These are phyloP conservation scores for Diplosphaera chodatii DNA, from an alignment of 139 green algal genomes.

Conservation along the genomic window DNA sequence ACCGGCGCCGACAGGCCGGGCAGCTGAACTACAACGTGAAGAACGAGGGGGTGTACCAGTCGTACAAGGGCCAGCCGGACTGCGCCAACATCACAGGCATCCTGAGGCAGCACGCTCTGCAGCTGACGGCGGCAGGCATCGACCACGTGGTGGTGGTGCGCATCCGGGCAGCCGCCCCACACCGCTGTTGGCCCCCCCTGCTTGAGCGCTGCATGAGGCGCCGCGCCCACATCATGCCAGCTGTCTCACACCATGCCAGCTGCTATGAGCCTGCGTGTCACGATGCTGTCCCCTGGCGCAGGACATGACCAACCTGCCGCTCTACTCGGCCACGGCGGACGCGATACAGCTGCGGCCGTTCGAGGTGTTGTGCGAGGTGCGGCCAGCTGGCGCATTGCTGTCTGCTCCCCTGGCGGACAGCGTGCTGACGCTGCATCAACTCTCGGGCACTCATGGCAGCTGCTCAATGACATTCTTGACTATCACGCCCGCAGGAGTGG, in stretches of 20 bases:
- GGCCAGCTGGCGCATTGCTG: no score
- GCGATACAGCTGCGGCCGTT: slow-evolving; percentile 1
- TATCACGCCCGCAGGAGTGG: background rate
- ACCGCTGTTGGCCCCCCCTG: no score
- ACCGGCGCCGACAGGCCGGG: background rate
- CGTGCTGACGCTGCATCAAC: no score
- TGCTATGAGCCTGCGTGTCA: no score
- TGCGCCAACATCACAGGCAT: background rate
- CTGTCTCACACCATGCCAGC: no score
- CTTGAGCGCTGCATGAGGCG: no score
- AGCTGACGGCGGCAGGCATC: slow-evolving; percentile 1
- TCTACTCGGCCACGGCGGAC: background rate
- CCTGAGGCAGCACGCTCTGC: background rate
- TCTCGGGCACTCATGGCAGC: no score
- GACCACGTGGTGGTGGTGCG: background rate
- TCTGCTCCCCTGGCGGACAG: no score
- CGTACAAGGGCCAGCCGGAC: background rate
- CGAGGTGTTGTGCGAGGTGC: background rate
- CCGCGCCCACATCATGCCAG: no score
- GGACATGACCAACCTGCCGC: background rate
- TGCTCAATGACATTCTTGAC: no score
- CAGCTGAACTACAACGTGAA: background rate
- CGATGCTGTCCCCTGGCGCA: no score
- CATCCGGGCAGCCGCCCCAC: no score
- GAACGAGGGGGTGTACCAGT: background rate